Conservation (phyloP, 768 basidiomycete genomes). For the Cystofilobasidium capitatum region DNA sequence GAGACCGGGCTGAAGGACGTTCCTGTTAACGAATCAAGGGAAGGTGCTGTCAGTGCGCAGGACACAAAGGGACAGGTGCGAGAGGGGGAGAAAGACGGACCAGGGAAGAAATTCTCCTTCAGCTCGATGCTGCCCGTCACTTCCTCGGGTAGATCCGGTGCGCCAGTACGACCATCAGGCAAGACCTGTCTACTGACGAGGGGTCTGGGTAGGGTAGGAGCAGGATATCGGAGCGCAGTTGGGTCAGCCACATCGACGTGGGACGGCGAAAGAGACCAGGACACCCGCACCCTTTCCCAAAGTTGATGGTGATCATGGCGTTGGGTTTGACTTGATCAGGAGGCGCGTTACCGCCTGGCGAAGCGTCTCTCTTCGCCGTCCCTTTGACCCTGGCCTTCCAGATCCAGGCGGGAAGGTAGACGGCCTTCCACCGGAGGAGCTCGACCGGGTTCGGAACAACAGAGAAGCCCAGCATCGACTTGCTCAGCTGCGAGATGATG, state of each 20-base stretch:
- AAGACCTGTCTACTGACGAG: background rate
- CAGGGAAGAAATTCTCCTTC: background rate
- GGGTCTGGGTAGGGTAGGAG: no score
- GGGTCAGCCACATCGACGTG: no score
- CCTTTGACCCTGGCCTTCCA: background rate
- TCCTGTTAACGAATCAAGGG: background rate
- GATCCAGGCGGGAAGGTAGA: background rate
- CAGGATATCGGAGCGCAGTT: no score
- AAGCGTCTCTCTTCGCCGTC: background rate
- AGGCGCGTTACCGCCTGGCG: background rate
- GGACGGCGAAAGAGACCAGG: no score
- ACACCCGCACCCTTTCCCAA: background rate
- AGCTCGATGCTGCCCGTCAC: background rate
- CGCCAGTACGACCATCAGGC: background rate
- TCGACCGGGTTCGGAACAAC: background rate
- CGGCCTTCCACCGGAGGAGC: background rate
- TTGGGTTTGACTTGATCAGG: background rate
- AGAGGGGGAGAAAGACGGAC: background rate
- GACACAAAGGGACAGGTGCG: background rate
- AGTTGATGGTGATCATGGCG: constrained; percentile 5
- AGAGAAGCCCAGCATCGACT: background rate
- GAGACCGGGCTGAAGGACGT: background rate
- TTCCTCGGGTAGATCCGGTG: background rate
- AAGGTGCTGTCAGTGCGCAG: background rate
- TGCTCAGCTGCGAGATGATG: background rate